Evolutionary conservation across 345 rosid genomes (phyloP).

Genomic region (Dipteronia sinensis): DNA sequence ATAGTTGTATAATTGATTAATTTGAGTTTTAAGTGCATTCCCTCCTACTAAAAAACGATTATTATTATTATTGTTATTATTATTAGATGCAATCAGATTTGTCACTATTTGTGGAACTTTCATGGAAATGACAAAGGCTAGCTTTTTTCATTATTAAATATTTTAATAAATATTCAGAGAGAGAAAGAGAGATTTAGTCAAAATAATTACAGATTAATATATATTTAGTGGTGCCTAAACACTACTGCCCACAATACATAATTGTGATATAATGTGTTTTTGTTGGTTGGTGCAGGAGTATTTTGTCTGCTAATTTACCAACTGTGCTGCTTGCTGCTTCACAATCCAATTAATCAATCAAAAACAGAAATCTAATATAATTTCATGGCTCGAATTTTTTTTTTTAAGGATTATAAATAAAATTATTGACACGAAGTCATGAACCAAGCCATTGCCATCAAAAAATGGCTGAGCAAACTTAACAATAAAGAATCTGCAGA

Average conservation of each 20-base stretch:
- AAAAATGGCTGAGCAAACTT: not conserved
- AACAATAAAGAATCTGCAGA: not conserved
- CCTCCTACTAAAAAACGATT: no score
- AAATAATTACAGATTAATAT: conserved; percentile 14
- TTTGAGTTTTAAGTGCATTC: no score
- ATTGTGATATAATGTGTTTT: conserved; percentile 5
- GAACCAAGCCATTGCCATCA: not conserved
- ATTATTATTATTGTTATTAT: no score
- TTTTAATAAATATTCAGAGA: no score
- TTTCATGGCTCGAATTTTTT: conserved; percentile 18
- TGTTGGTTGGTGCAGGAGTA: conserved; percentile 35
- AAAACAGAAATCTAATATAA: conserved; percentile 14
- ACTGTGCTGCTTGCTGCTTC: conserved; percentile 17
- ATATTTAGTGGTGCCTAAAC: not conserved
- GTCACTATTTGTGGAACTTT: no score
- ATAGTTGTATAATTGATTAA: no score
- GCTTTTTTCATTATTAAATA: no score
- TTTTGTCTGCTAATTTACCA: conserved; percentile 27
- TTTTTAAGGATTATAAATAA: not conserved
- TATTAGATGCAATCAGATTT: no score
- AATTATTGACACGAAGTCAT: not conserved
- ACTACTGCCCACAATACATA: not conserved
- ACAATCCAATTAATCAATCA: not conserved
- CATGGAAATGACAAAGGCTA: no score
- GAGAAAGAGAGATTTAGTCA: not conserved